These are phyloP conservation scores for Rhododendron ferrugineum DNA, from an alignment of 148 eudicot genomes.

Conservation along the genomic window DNA sequence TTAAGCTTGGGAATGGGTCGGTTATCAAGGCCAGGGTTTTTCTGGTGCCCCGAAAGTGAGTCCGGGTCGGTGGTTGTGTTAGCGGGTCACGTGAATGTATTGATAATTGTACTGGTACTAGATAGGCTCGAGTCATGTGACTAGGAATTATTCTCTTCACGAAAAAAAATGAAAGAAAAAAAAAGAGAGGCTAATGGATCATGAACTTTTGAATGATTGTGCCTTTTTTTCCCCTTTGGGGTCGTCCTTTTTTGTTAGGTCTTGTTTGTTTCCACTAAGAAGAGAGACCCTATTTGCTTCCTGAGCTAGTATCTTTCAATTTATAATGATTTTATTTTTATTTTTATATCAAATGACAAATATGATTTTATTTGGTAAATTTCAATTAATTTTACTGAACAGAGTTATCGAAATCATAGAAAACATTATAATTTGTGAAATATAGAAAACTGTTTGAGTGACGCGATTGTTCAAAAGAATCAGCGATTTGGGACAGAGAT, in stretches of 20 bases:
- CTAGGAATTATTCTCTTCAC: neutral
- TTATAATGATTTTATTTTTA: too few relatives aligned
- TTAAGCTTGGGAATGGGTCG: slow-evolving; percentile 72
- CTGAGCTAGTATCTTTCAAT: neutral
- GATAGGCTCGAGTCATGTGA: neutral
- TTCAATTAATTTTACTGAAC: too few relatives aligned
- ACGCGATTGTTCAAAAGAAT: too few relatives aligned
- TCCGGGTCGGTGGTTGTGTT: neutral
- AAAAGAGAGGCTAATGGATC: neutral
- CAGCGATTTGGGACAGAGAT: neutral
- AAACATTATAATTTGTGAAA: too few relatives aligned
- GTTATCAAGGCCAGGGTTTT: slow-evolving; percentile 76
- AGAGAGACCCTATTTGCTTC: neutral
- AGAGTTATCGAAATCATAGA: too few relatives aligned
- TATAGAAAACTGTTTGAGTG: too few relatives aligned
- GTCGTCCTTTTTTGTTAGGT: neutral
- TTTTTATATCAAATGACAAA: too few relatives aligned
- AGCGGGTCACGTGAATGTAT: neutral
- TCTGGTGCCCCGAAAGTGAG: slow-evolving; percentile 50
- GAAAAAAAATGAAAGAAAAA: too few relatives aligned
- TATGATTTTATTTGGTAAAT: too few relatives aligned
- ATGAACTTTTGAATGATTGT: neutral
- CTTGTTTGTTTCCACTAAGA: neutral
- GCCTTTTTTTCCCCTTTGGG: neutral
- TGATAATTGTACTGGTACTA: neutral